These are phyloP conservation scores for Caulochytrium protostelioides DNA, from an alignment of 371 early-diverging fungal genomes.

Conservation along the genomic window DNA sequence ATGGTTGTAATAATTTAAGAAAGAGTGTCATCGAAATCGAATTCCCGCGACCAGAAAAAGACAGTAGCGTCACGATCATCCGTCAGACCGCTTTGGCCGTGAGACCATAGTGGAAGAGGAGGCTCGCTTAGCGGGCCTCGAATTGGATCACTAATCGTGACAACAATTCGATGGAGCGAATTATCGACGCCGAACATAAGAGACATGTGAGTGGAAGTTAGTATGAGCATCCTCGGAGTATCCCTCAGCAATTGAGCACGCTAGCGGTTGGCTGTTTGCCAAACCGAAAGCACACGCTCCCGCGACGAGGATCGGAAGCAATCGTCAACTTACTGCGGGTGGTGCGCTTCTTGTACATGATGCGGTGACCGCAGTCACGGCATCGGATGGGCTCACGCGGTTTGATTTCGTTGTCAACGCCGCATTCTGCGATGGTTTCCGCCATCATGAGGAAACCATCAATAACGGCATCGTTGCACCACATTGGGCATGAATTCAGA, in stretches of 20 bases:
- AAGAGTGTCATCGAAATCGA: too few species aligned
- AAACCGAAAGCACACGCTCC: neutral
- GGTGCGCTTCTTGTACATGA: conserved; percentile 92
- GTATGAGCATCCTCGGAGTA: conserved; percentile 67
- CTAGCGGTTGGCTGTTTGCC: neutral
- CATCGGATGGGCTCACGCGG: conserved; percentile 88
- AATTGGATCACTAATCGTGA: conserved; percentile 16
- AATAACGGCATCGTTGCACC: neutral
- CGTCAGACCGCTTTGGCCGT: too few species aligned
- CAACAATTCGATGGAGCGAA: neutral
- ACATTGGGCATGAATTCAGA: too few species aligned
- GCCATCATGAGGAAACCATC: neutral
- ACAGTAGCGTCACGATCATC: too few species aligned
- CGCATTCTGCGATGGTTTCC: conserved; percentile 56
- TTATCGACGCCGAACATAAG: neutral
- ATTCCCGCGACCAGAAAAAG: too few species aligned
- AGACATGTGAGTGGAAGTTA: neutral
- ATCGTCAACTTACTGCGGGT: conserved; percentile 48
- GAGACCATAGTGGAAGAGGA: too few species aligned
- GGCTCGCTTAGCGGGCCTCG: conserved; percentile 18
- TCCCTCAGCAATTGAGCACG: conserved; percentile 38
- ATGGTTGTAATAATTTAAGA: too few species aligned
- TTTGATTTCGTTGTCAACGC: conserved; percentile 68
- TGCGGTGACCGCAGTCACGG: conserved; percentile 83
- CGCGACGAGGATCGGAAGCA: neutral